Conservation (phyloP, 495 filamentous ascomycete species). For the Massariosphaeria phaeospora region DNA sequence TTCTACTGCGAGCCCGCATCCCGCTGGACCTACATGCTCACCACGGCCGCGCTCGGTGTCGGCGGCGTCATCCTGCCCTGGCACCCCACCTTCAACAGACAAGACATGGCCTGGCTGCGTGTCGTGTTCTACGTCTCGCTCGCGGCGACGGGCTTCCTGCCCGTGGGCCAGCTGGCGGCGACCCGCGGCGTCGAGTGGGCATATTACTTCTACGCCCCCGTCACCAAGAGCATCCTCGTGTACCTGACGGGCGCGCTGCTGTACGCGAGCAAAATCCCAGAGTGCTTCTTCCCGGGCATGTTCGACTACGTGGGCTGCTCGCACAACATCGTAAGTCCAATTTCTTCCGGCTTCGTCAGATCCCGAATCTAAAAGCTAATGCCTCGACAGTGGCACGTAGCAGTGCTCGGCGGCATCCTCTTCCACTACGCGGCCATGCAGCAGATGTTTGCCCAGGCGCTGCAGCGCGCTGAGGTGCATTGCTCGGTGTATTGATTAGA, state of each 20-base stretch:
- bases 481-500: constrained; percentile 44
- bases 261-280: constrained; percentile 92
- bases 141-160: constrained; percentile 84
- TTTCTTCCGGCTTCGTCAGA: too few species aligned
- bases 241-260: constrained; percentile 80
- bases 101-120: constrained; percentile 85
- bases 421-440: constrained; percentile 98
- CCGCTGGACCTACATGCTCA: constrained; percentile 79
- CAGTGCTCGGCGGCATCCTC: constrained; percentile 91
- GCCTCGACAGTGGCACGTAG: constrained; percentile 68
- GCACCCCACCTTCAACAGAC: constrained; percentile 91
- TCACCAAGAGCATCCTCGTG: constrained; percentile 76
- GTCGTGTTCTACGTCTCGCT: constrained; percentile 90
- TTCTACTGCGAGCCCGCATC: constrained; percentile 94
- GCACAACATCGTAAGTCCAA: constrained; percentile 64
- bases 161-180: constrained; percentile 73
- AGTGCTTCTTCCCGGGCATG: constrained; percentile 83
- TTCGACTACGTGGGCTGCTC: constrained; percentile 93
- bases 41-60: constrained; percentile 75
- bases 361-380: too few species aligned
- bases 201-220: constrained; percentile 81
- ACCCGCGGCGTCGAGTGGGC: constrained; percentile 72
- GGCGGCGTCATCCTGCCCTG: constrained; percentile 90
- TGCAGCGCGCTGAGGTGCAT: constrained; percentile 58
- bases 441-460: constrained; percentile 83